These are phyloP conservation scores for Lepidium sativum DNA, from an alignment of 345 rosid genomes.

Conservation along the genomic window DNA sequence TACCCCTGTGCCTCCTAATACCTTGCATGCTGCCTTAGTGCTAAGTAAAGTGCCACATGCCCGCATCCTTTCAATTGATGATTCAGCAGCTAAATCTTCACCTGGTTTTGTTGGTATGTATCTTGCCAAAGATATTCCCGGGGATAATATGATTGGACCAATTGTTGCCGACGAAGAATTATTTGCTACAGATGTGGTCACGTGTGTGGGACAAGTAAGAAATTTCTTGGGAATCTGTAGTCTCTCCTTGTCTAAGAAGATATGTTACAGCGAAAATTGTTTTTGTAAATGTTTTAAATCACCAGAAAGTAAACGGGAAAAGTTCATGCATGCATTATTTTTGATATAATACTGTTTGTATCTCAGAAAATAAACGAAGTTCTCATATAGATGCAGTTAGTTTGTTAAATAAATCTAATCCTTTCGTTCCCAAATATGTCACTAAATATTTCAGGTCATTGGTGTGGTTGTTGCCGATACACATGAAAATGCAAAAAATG, in stretches of 20 bases:
- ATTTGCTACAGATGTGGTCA: slow-evolving; percentile 76
- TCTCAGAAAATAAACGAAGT: neutral
- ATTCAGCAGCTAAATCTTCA: slow-evolving; percentile 56
- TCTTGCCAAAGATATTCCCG: slow-evolving; percentile 79
- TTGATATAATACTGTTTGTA: neutral
- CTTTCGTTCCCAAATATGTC: neutral
- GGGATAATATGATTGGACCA: slow-evolving; percentile 68
- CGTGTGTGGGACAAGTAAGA: slow-evolving; percentile 94
- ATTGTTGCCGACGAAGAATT: slow-evolving; percentile 69
- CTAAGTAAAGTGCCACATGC: slow-evolving; percentile 93
- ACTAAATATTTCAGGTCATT: slow-evolving; percentile 47
- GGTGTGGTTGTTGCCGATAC: slow-evolving; percentile 93
- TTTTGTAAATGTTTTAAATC: neutral
- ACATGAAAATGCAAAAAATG: slow-evolving; percentile 81
- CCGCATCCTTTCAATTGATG: slow-evolving; percentile 57
- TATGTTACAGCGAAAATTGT: neutral
- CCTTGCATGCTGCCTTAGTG: slow-evolving; percentile 77
- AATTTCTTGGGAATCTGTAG: neutral
- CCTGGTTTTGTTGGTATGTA: slow-evolving; percentile 75
- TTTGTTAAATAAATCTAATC: neutral
- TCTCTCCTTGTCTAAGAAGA: neutral
- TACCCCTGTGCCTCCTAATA: slow-evolving; percentile 61
- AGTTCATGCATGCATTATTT: neutral
- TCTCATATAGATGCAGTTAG: neutral
- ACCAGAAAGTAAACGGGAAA: neutral